Evolutionary conservation across 202 grass and related monocot species (phyloP), one percentile per base, ranked within the genome.

Genomic region (Alloteropsis angusta): DNA sequence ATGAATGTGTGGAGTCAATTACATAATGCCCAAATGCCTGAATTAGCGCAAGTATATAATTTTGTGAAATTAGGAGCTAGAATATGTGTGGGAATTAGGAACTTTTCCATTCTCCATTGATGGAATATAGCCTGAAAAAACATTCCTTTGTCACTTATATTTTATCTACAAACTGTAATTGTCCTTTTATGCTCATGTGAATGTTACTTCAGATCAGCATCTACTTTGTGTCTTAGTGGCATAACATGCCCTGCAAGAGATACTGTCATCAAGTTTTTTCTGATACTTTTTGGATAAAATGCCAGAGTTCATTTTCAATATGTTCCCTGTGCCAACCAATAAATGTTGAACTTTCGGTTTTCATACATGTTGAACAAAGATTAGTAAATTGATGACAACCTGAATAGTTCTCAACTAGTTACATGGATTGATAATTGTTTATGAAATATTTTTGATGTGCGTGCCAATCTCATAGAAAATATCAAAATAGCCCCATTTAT

Each of bases 361-460:
- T 6, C 19, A 35, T 54, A 71, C 18, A 8, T 65, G 53, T 23
- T 72, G 19, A 41, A 58, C 65, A 78, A 47, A 57, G 7, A 55
- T 54, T 68, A 5, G 0, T 46, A 56, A 71, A 25, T 64, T 18
- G n/a, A 72, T 34, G 39, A 41, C 8, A 66, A 1, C 14, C n/a
- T 83, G 59, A 78, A 87, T 78, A 52, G 47, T 83, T 73, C 34
- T 56, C 49, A 64, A 23, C n/a, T 48, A 75, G 45, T 53, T 17
- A 44, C 32, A 58, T 68, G 25, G 52, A 53, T 28, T 48, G 55
- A 48, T n/a, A n/a, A n/a, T n/a, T n/a, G n/a, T n/a, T n/a, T n/a
- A n/a, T n/a, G n/a, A n/a, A n/a, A n/a, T n/a, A n/a, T n/a, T 53
- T 82, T 13, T 12, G 17, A 32, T 18, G 5, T 54, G 25, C 38